Evolutionary conservation across 2,329 filamentous ascomycete genomes (phyloP).

Genomic region (Penicillium sp.): DNA sequence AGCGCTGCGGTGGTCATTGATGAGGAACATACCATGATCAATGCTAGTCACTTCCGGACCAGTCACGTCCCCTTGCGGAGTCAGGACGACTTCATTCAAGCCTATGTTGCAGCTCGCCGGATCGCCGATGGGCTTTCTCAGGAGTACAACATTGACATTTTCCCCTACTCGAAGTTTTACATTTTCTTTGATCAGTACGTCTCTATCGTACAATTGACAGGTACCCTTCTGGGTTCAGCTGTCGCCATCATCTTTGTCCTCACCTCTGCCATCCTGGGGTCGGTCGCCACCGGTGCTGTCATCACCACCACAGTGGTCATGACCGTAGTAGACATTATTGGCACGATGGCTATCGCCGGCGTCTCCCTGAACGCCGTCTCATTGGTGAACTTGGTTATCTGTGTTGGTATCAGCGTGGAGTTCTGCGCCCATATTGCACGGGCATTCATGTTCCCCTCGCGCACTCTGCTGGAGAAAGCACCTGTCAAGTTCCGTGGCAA

Average conservation of each 20-base stretch:
- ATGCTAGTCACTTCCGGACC: conserved; percentile 87
- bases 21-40: conserved; percentile 63
- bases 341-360: conserved; percentile 83
- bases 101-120: conserved; percentile 83
- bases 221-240: conserved; percentile 75
- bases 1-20: conserved; percentile 80
- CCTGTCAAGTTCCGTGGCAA: conserved; percentile 75
- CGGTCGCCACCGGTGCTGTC: conserved; percentile 73
- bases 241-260: conserved; percentile 82
- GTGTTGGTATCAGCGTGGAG: conserved; percentile 92
- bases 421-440: conserved; percentile 97
- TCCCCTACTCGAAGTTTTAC: conserved; percentile 97
- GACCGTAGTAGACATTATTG: conserved; percentile 91
- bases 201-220: conserved; percentile 76
- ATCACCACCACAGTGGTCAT: conserved; percentile 87
- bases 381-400: conserved; percentile 94
- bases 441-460: conserved; percentile 90
- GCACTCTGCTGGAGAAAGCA: conserved; percentile 76
- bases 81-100: conserved; percentile 88
- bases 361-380: conserved; percentile 94
- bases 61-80: conserved; percentile 82
- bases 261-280: conserved; percentile 78
- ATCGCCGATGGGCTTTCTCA: conserved; percentile 75
- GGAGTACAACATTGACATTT: conserved; percentile 75
- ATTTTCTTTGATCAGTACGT: conserved; percentile 99